These are phyloP conservation scores for Exophiala sideris DNA, from an alignment of 2,329 filamentous ascomycete species.

Conservation along the genomic window DNA sequence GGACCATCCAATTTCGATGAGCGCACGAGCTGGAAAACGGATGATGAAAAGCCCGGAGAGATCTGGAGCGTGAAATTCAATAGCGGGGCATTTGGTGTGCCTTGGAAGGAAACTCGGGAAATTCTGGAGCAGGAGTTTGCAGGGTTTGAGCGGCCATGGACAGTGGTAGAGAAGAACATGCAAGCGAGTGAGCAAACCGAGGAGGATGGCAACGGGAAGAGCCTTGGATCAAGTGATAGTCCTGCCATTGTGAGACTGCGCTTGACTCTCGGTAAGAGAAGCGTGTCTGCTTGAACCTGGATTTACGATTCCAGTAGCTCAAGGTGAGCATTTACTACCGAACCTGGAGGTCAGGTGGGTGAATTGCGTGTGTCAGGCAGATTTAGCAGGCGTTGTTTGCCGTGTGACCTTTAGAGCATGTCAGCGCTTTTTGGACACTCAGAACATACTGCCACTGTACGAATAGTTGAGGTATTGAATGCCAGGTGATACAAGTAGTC, in stretches of 20 bases:
- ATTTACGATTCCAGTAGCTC: too few species aligned
- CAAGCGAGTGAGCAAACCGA: neutral
- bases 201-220: neutral
- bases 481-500: neutral
- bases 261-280: too few species aligned
- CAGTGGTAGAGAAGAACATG: slow-evolving; percentile 7
- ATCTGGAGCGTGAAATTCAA: slow-evolving; percentile 57
- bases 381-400: too few species aligned
- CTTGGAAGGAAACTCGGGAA: slow-evolving; percentile 50
- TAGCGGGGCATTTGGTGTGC: slow-evolving; percentile 54
- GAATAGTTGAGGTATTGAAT: neutral
- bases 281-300: too few species aligned
- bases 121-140: slow-evolving; percentile 38
- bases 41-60: slow-evolving; percentile 29
- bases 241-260: too few species aligned
- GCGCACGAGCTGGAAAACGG: slow-evolving; percentile 4
- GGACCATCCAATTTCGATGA: slow-evolving; percentile 18
- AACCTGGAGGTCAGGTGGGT: too few species aligned
- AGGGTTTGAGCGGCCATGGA: slow-evolving; percentile 18
- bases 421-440: too few species aligned
- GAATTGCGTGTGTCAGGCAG: too few species aligned
- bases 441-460: too few species aligned
- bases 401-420: too few species aligned
- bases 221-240: neutral
- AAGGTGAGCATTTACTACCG: too few species aligned